Conservation (phyloP, 108 stramenopile genomes). For the Nitzschia palea region DNA sequence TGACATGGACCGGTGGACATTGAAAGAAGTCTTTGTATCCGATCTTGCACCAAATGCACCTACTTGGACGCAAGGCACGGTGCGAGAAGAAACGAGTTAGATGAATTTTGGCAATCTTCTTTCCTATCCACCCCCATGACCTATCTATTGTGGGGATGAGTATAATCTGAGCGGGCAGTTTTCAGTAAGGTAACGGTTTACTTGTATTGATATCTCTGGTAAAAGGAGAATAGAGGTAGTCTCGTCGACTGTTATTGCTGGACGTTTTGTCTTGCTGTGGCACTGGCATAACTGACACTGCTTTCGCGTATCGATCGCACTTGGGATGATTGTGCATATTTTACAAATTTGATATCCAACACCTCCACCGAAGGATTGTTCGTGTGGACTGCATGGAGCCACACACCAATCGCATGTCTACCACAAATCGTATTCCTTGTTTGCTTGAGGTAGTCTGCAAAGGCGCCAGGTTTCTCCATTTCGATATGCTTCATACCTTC, state of each 20-base stretch:
- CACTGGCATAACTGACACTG: constrained; percentile 89
- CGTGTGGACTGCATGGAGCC: constrained; percentile 58
- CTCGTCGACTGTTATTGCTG: too few species aligned
- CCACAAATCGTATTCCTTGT: constrained; percentile 86
- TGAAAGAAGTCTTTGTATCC: constrained; percentile 15
- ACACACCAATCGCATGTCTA: constrained; percentile 76
- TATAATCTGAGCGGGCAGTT: too few species aligned
- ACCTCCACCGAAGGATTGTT: constrained; percentile 16
- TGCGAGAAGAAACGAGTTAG: not conserved
- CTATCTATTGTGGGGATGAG: too few species aligned
- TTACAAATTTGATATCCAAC: constrained; percentile 71
- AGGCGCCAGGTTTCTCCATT: constrained; percentile 78
- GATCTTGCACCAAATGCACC: constrained; percentile 44
- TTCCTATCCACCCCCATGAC: too few species aligned
- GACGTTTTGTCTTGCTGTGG: constrained; percentile 43
- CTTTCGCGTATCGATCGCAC: constrained; percentile 55
- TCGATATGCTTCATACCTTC: constrained; percentile 76
- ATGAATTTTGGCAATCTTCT: too few species aligned
- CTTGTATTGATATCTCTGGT: too few species aligned
- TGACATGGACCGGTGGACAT: constrained; percentile 14
- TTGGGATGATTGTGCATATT: constrained; percentile 70
- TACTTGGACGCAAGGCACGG: constrained; percentile 20
- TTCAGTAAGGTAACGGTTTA: too few species aligned
- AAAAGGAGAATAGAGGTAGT: too few species aligned
- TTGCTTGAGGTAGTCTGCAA: constrained; percentile 77